These are phyloP conservation scores for Tolypocladium nubicola DNA, from an alignment of 2,329 filamentous ascomycete genomes.

Conservation along the genomic window DNA sequence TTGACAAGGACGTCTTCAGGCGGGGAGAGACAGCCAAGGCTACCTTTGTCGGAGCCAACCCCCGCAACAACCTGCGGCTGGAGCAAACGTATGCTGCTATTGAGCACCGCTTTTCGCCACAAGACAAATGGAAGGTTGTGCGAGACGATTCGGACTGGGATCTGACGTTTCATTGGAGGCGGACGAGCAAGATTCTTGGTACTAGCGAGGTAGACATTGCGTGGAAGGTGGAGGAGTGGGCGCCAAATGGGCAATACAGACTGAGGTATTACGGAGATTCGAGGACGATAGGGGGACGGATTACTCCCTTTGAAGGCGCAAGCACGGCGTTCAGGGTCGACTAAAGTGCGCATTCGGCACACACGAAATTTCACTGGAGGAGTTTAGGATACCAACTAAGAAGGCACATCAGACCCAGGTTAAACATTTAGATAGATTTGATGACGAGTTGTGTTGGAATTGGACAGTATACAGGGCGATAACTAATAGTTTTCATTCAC, in stretches of 20 bases:
- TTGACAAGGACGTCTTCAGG: slow-evolving; percentile 34
- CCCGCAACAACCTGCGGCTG: slow-evolving; percentile 71
- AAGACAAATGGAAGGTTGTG: slow-evolving; percentile 49
- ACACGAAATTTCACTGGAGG: not conserved
- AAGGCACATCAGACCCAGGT: not conserved
- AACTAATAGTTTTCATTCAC: not conserved
- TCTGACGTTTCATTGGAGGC: slow-evolving; percentile 68
- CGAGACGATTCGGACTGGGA: slow-evolving; percentile 76
- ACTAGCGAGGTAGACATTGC: slow-evolving; percentile 64
- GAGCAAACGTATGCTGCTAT: slow-evolving; percentile 70
- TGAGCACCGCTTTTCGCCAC: slow-evolving; percentile 33
- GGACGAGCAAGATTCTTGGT: slow-evolving; percentile 58
- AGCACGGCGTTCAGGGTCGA: slow-evolving; percentile 39
- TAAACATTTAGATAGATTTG: not conserved
- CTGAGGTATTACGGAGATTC: slow-evolving; percentile 74
- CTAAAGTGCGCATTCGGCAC: not conserved
- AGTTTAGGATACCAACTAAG: not conserved
- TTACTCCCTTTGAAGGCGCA: slow-evolving; percentile 58
- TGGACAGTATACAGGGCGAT: not conserved
- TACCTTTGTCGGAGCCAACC: slow-evolving; percentile 76
- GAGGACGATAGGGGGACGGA: slow-evolving; percentile 45
- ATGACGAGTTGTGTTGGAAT: not conserved
- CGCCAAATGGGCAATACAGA: slow-evolving; percentile 55
- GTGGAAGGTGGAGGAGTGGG: slow-evolving; percentile 65
- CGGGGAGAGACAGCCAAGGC: slow-evolving; percentile 51